Base-by-base conservation (phyloP, 2,329 filamentous ascomycete species). In the Aspergillus proliferans region DNA sequence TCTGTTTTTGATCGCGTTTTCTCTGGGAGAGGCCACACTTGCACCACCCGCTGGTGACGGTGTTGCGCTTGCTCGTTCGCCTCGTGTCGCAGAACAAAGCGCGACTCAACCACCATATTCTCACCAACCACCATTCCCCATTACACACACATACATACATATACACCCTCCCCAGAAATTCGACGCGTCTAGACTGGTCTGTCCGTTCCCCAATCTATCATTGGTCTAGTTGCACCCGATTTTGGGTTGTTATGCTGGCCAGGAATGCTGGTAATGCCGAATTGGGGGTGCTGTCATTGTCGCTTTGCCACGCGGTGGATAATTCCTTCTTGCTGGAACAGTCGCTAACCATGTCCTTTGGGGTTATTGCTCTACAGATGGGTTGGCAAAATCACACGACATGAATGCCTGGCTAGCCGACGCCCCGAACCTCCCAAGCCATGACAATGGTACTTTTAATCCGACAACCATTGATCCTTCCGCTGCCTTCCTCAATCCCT, bases 381-480 rank as follows among this genome's bases (percentile, higher is more conserved):
- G 72, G 72, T 71, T 70, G 66, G 66, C 62, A 66, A 63, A 66
- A 65, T 59, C 60, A 60, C 64, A 68, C 72, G 73, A 72, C 65
- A 76, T 76, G 74, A 76, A 76, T 71, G 71, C 70, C 66, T 76
- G 74, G 74, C 71, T 72, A 59, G 64, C 69, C 65, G 73, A 76
- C 66, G 67, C 68, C 65, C 70, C 71, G 63, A 68, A 68, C 56
- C 67, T 74, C 57, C 71, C 70, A 58, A 74, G 70, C 66, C 68
- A 68, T 65, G 71, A 75, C 56, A 74, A 75, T 73, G 74, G 70
- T 64, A 69, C 68, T 51, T 75, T 75, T 53, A 70, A 72, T 58
- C 65, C 66, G 48, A 63, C 67, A 51, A 71, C 70, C 49, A 71
- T 71, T 62, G 74, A 76, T 60, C 70, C 72, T 46, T 72, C 73